phyloP scores from a whole-genome alignment of 805 yeast genomes.

The Isabelozyma gotoi region DNA sequence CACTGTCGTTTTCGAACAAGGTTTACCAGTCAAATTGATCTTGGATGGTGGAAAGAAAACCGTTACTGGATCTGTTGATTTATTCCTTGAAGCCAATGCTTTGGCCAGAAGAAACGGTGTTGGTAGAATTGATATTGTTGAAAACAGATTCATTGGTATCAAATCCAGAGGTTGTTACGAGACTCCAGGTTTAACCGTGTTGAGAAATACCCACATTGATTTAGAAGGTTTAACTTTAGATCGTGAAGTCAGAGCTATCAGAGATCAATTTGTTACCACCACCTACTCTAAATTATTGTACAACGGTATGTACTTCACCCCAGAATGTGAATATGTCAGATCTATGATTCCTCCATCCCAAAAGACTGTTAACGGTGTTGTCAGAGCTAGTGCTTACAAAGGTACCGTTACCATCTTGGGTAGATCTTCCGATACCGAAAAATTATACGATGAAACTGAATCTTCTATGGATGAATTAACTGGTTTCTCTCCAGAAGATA shows the following conservation, averaged over 20 bases:
- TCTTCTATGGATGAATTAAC: slow-evolving; percentile 99
- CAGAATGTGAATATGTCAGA: slow-evolving; percentile 96
- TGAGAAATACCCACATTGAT: slow-evolving; percentile 93
- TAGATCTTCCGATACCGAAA: slow-evolving; percentile 93
- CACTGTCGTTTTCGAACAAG: slow-evolving; percentile 77
- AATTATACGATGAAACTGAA: slow-evolving; percentile 95
- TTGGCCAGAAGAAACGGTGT: slow-evolving; percentile 99
- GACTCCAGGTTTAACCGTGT: slow-evolving; percentile 95
- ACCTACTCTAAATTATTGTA: slow-evolving; percentile 85
- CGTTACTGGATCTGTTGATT: slow-evolving; percentile 85
- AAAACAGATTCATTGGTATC: slow-evolving; percentile 97
- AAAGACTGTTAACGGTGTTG: slow-evolving; percentile 92
- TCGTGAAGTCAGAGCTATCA: slow-evolving; percentile 94
- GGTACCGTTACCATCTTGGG: slow-evolving; percentile 84
- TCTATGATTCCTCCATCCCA: slow-evolving; percentile 94
- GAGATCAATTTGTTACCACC: slow-evolving; percentile 95
- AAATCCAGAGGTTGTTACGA: slow-evolving; percentile 99
- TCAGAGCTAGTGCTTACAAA: slow-evolving; percentile 91
- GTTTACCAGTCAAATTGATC: slow-evolving; percentile 80
- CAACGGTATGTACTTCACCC: slow-evolving; percentile 97
- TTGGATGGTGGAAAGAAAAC: slow-evolving; percentile 59
- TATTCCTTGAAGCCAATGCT: slow-evolving; percentile 89
- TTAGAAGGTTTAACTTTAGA: slow-evolving; percentile 95
- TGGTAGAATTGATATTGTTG: slow-evolving; percentile 98
- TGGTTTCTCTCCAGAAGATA: slow-evolving; percentile 95